Percentiles rank a stretch among this genome's conserved stretches.
Evolutionary conservation across 192 early-diverging fungal genomes (phyloP).

Genomic region (Backusella morwellensis): DNA sequence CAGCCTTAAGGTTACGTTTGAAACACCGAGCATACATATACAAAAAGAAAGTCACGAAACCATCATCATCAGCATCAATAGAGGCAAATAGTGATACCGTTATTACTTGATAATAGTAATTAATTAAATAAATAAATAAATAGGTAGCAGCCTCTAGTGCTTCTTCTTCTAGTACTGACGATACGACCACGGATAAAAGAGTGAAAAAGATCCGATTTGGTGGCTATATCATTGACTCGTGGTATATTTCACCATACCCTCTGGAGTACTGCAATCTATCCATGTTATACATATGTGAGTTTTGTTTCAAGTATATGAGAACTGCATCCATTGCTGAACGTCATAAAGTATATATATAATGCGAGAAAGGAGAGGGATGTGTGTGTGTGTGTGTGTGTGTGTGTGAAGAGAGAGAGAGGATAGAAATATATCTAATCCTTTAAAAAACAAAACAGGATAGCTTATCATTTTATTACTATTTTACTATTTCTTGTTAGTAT

Average conservation of each 20-base stretch:
- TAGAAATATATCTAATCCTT: not conserved
- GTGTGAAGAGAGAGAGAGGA: not conserved
- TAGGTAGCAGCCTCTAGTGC: not conserved
- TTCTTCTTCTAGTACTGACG: not conserved
- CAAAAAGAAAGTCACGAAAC: not conserved
- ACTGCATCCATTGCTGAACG: slow-evolving; percentile 73
- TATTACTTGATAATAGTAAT: not conserved
- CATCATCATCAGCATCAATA: not conserved
- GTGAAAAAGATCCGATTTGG: not conserved
- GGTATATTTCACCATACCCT: slow-evolving; percentile 95
- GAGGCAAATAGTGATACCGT: not conserved
- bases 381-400: not conserved
- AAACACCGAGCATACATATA: not conserved
- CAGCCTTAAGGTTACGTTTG: not conserved
- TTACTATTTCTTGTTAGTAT: slow-evolving; percentile 27
- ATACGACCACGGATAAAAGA: not conserved
- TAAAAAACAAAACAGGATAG: not conserved
- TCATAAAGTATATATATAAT: slow-evolving; percentile 57
- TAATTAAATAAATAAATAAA: not conserved
- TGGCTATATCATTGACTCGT: slow-evolving; percentile 78
- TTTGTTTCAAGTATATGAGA: slow-evolving; percentile 97
- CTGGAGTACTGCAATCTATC: slow-evolving; percentile 86
- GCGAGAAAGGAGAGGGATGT: not conserved
- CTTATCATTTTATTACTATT: not conserved
- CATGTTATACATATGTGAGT: slow-evolving; percentile 91